Base-by-base conservation (phyloP, 345 rosid species). In the Acer negundo region DNA sequence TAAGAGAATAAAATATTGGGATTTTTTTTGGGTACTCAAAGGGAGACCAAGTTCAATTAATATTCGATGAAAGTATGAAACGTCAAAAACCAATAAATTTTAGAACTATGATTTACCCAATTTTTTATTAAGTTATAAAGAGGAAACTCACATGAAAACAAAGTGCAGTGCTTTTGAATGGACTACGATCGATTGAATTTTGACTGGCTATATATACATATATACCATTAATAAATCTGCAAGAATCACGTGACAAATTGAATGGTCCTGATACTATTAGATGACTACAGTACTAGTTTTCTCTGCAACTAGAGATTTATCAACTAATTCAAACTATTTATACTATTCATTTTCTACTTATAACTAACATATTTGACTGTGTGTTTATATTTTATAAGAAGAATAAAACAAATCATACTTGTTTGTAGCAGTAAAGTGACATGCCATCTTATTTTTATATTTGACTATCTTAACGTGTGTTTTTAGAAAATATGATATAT, bases 1-100 rank as follows among this genome's bases (percentile, higher is more conserved):
- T 31, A 31, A 31, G 38, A 23, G 40, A 56, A 58, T 55, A 61
- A 7, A 35, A 35, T 28, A 55, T 53, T 24, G 63, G 8, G 58
- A 12, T 49, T 49, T 3, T 15, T 15, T 20, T 4, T 67, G 20
- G 40, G 16, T 26, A 13, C 6, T 19, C 17, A 23, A 76, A 68
- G 62, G 15, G 28, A 19, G 74, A 22, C 79, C 69, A 77, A 77
- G 69, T 77, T 77, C 83, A 73, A 2, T 67, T 72, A 61, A 80
- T 16, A 59, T 59, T 59, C 76, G 68, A 7, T 15, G 15, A 28
- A 28, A 28, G 31, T 28, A 62, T 59, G 73, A 15, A 73, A 10
- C 13, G 6, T 26, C 17, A 15, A 9, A 56, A 22, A 3, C 22
- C 15, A 11, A 20, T 38, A 4, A 63, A 56, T 16, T 20, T 44